Conservation (phyloP, 768 basidiomycete species). For the Trametes coccinea region DNA sequence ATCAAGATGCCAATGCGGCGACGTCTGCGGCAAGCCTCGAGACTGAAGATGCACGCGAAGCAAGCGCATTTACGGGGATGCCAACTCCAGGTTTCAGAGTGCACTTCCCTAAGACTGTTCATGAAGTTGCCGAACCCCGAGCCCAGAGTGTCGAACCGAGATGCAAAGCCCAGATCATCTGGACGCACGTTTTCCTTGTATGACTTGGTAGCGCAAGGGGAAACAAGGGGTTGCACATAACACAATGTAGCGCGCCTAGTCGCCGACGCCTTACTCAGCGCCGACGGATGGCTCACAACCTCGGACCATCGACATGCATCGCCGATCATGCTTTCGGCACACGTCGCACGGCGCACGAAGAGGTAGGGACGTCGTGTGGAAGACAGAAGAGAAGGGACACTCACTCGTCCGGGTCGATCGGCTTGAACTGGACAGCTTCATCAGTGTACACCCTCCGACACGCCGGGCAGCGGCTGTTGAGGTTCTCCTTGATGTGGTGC, state of each 20-base stretch:
- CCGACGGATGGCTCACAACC: no score
- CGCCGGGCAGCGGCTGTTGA: constrained; percentile 95
- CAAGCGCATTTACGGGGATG: no score
- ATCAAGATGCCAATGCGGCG: no score
- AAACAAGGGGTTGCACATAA: neutral
- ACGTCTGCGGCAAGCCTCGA: no score
- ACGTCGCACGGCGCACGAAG: constrained; percentile 14
- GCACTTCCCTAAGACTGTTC: no score
- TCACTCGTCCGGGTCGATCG: constrained; percentile 93
- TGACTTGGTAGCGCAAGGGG: neutral
- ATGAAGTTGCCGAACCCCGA: no score
- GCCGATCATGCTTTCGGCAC: neutral
- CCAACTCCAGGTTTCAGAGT: no score
- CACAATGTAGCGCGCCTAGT: neutral
- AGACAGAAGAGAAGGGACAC: constrained; percentile 35
- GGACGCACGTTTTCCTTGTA: neutral
- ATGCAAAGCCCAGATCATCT: no score
- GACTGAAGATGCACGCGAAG: no score
- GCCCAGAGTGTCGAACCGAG: no score
- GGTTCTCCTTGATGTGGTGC: constrained; percentile 96
- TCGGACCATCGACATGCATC: neutral
- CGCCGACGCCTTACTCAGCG: constrained; percentile 8
- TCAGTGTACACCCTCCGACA: constrained; percentile 93
- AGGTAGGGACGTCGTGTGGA: constrained; percentile 10
- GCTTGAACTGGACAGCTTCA: constrained; percentile 91